phyloP scores from a whole-genome alignment of 768 basidiomycete genomes.

The Boletales sp. region DNA sequence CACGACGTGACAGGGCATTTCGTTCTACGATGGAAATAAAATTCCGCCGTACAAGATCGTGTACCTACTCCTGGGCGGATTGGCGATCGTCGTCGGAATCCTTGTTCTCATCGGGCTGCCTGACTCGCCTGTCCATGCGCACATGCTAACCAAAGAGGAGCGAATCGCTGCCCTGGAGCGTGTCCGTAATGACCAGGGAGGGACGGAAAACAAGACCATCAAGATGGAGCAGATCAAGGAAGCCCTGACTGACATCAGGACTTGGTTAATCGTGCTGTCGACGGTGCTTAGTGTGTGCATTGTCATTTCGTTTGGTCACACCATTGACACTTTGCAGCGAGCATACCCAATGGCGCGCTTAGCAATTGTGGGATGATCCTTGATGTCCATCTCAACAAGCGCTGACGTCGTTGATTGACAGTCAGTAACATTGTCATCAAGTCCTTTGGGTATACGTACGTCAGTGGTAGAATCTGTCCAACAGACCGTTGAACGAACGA shows the following conservation, averaged over 20 bases:
- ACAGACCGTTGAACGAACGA: neutral
- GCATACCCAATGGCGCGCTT: constrained; percentile 61
- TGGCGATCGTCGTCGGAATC: constrained; percentile 57
- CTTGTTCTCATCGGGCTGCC: constrained; percentile 58
- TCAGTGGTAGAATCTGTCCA: neutral
- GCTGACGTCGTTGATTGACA: constrained; percentile 17
- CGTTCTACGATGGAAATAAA: constrained; percentile 45
- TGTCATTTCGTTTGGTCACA: neutral
- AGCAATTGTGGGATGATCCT: constrained; percentile 51
- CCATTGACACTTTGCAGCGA: constrained; percentile 37
- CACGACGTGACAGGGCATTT: constrained; percentile 42
- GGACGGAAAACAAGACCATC: constrained; percentile 55
- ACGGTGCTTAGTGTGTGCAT: constrained; percentile 50
- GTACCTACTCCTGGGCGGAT: constrained; percentile 55
- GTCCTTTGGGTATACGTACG: constrained; percentile 62
- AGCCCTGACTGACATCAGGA: constrained; percentile 53
- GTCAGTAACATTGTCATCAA: constrained; percentile 63
- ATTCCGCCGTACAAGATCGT: constrained; percentile 61
- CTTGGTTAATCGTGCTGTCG: constrained; percentile 60
- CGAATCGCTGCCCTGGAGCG: constrained; percentile 61
- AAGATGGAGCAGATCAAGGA: constrained; percentile 59
- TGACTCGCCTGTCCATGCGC: constrained; percentile 61
- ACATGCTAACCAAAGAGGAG: constrained; percentile 54
- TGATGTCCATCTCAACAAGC: neutral
- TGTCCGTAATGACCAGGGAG: constrained; percentile 64